phyloP scores from a whole-genome alignment of 129 eudicot genomes.

The Saposhnikovia divaricata region DNA sequence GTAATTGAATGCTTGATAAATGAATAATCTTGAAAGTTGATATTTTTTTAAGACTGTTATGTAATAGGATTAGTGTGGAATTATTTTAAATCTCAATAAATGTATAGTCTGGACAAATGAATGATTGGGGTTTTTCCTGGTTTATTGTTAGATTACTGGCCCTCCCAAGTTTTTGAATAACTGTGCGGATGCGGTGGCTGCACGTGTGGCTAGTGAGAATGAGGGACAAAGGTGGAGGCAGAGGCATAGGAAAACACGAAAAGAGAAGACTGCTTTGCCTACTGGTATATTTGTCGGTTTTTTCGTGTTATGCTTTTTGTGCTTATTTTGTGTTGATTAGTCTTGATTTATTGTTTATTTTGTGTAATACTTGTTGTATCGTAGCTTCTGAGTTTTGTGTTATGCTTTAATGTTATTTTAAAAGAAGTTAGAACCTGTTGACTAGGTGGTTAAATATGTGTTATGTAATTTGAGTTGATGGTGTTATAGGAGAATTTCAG shows the following conservation, averaged over 20 bases:
- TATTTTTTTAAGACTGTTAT: too few species aligned
- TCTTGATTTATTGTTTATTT: neutral
- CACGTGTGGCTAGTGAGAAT: slow-evolving; percentile 30
- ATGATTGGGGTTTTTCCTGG: slow-evolving; percentile 4
- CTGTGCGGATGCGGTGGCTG: slow-evolving; percentile 42
- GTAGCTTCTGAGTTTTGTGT: neutral
- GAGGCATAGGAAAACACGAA: slow-evolving; percentile 52
- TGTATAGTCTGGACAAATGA: too few species aligned
- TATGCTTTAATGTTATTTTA: neutral
- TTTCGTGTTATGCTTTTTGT: neutral
- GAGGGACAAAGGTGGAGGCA: slow-evolving; percentile 47
- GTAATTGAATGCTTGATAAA: too few species aligned
- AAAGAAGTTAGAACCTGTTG: neutral
- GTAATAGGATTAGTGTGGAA: too few species aligned
- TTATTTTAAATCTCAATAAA: too few species aligned
- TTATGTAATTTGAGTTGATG: neutral
- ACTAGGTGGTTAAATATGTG: neutral
- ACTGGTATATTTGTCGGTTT: slow-evolving; percentile 30
- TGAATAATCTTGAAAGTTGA: too few species aligned
- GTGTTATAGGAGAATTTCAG: neutral
- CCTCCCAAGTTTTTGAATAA: slow-evolving; percentile 91
- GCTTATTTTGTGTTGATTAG: neutral
- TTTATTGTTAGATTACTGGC: slow-evolving; percentile 50
- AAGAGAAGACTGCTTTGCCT: slow-evolving; percentile 66
- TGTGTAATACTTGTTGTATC: neutral